Conservation (phyloP, 371 early-diverging fungal species). For the Dichotomocladium elegans region DNA sequence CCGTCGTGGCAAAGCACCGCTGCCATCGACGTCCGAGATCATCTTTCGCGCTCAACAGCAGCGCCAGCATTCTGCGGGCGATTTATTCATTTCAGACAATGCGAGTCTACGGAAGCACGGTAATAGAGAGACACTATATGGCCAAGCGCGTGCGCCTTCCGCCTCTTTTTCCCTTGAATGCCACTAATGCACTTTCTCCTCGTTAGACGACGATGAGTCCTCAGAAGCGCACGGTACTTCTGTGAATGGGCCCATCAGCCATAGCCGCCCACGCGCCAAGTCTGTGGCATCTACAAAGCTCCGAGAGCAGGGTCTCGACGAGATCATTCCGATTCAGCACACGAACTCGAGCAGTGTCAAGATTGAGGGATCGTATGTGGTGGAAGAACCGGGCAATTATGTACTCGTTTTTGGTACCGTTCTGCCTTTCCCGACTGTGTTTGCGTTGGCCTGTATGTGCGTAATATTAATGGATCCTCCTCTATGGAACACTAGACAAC, state of each 20-base stretch:
- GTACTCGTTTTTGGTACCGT: conserved; percentile 42
- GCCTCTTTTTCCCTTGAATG: not conserved
- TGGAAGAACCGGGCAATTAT: conserved; percentile 35
- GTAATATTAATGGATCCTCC: too few relatives aligned
- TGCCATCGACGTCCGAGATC: conserved; percentile 19
- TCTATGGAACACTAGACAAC: conserved; percentile 72
- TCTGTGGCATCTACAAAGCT: conserved; percentile 21
- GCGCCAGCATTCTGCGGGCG: conserved; percentile 17
- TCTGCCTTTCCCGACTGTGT: too few relatives aligned
- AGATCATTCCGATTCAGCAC: conserved; percentile 31
- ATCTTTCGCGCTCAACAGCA: conserved; percentile 17
- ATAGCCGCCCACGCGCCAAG: conserved; percentile 16
- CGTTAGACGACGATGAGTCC: conserved; percentile 7
- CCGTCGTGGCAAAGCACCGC: conserved; percentile 12
- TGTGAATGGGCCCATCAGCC: not conserved
- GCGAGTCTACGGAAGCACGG: not conserved
- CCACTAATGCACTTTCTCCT: not conserved
- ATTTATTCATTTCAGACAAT: conserved; percentile 4
- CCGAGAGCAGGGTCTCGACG: conserved; percentile 17
- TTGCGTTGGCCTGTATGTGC: too few relatives aligned
- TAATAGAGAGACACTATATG: not conserved
- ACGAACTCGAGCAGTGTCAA: conserved; percentile 20
- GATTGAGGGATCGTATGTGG: conserved; percentile 27
- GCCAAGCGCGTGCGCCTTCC: not conserved
- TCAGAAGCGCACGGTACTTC: not conserved